Base-by-base conservation (phyloP, 164 flowering plant genomes). In the Paratinospora sagittata region DNA sequence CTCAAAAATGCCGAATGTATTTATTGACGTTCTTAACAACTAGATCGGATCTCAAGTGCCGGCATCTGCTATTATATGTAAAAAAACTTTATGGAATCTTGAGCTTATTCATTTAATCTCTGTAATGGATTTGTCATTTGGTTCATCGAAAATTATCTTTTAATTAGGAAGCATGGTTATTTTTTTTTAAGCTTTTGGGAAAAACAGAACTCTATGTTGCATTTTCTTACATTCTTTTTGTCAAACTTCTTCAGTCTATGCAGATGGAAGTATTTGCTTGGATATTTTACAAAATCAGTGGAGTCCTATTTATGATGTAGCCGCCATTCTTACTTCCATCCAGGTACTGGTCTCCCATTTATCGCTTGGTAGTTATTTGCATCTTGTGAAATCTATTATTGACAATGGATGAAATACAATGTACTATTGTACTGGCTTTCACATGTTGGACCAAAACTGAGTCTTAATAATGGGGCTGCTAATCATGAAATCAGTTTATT, bases 291-390 rank as follows among this genome's bases (percentile, higher is more conserved):
- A 84, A 68, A 84, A 84, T 67, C 86, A 84, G 72, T 82, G 84
- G 86, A 84, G 86, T 73, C 86, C 86, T 11, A 84, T 84, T 65
- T 84, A 84, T 76, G 86, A 84, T 73, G 86, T 78, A 26, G 86
- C 84, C 33, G 86, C 86, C 39, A 82, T 84, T 65, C 83, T 84
- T 69, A 84, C 85, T 57, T 84, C 87, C 17, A 84, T 84, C 73
- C 87, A 84, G 84, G 87, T 82, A 76, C 36, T 24, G 12, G 39
- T 65, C 47, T 37, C 73, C 34, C 16, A 8, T 37, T 23, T 58
- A 14, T 21, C 64, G 34, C 17, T 21, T 66, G 23, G 12, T 36
- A 11, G 19, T 34, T 55, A 45, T 68, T 16, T 70, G 34, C 21
- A 27, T 27, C 37, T 14, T 10, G 34, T 24, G 30, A 16, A 23